phyloP scores from a whole-genome alignment of 192 early-diverging fungal genomes.

The Geranomyces michiganensis region DNA sequence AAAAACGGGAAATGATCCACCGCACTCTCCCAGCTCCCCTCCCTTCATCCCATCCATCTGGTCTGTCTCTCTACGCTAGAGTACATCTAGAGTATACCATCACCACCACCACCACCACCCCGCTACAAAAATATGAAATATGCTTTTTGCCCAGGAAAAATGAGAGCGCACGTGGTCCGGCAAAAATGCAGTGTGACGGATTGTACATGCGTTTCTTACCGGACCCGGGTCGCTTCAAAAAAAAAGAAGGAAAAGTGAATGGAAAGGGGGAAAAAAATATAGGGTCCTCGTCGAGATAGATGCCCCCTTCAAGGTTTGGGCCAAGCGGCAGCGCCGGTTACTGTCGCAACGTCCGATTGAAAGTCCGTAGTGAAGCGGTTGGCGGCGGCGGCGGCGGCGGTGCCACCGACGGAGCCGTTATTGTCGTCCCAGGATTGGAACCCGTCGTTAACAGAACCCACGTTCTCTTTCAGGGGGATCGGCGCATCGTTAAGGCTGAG shows the following conservation, averaged over 20 bases:
- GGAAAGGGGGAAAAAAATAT: no score
- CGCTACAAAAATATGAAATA: constrained; percentile 13
- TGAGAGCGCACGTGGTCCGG: neutral
- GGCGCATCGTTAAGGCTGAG: constrained; percentile 9
- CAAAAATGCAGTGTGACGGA: neutral
- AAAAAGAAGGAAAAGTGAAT: neutral
- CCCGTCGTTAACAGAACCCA: neutral
- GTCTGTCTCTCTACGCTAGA: neutral
- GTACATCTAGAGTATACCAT: neutral
- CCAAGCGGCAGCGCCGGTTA: neutral
- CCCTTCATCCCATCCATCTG: neutral
- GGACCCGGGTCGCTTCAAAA: neutral
- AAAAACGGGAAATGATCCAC: constrained; percentile 1
- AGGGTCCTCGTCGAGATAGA: no score
- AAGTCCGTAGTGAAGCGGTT: neutral
- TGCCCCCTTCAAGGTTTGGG: neutral
- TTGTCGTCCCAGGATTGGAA: constrained; percentile 8
- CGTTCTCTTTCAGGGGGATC: neutral
- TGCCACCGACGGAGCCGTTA: neutral
- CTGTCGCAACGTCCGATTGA: no score
- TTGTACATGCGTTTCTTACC: neutral
- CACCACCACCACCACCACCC: neutral
- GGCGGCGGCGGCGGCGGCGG: neutral
- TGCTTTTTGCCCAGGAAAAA: neutral
- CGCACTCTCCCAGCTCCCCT: neutral